Percentiles rank a stretch among this genome's conserved stretches.
Evolutionary conservation across 805 yeast genomes (phyloP).

Genomic region (Sugiyamaella lignohabitans): DNA sequence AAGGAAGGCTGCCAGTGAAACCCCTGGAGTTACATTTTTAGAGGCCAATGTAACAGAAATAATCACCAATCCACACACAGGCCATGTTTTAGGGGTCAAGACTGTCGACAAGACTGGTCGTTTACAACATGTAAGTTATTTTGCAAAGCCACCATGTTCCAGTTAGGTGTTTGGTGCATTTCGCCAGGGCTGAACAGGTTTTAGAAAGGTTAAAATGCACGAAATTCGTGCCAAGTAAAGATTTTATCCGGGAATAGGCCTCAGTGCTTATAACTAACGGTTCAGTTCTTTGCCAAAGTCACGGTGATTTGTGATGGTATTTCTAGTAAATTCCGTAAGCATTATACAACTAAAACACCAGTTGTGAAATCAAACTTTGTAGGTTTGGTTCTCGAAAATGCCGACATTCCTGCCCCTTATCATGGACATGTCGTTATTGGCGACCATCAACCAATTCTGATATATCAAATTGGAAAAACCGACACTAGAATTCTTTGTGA

Average conservation of each 20-base stretch:
- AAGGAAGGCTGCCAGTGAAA: constrained; percentile 59
- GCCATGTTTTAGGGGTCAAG: constrained; percentile 68
- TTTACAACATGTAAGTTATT: constrained; percentile 37
- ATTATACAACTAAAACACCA: constrained; percentile 59
- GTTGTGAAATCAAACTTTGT: constrained; percentile 75
- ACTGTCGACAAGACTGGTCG: constrained; percentile 29
- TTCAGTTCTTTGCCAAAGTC: constrained; percentile 55
- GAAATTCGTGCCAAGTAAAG: too few relatives aligned
- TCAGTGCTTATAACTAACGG: too few relatives aligned
- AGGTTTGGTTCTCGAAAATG: constrained; percentile 70
- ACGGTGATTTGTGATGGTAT: constrained; percentile 90
- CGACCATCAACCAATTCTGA: constrained; percentile 74
- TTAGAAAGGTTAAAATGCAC: too few relatives aligned
- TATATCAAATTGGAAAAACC: constrained; percentile 76
- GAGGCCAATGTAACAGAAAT: constrained; percentile 79
- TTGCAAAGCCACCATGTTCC: too few relatives aligned
- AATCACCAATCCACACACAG: constrained; percentile 45
- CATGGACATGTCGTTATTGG: constrained; percentile 92
- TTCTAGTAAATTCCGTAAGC: constrained; percentile 83
- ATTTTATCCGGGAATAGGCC: too few relatives aligned
- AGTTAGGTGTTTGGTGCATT: too few relatives aligned
- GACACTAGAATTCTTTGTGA: constrained; percentile 91
- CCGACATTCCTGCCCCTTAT: constrained; percentile 63
- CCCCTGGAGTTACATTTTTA: constrained; percentile 66
- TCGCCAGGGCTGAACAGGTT: too few relatives aligned